Evolutionary conservation across 2,329 filamentous ascomycete genomes (phyloP), one percentile per base, ranked within the genome.

Genomic region (Penicillium sp.): DNA sequence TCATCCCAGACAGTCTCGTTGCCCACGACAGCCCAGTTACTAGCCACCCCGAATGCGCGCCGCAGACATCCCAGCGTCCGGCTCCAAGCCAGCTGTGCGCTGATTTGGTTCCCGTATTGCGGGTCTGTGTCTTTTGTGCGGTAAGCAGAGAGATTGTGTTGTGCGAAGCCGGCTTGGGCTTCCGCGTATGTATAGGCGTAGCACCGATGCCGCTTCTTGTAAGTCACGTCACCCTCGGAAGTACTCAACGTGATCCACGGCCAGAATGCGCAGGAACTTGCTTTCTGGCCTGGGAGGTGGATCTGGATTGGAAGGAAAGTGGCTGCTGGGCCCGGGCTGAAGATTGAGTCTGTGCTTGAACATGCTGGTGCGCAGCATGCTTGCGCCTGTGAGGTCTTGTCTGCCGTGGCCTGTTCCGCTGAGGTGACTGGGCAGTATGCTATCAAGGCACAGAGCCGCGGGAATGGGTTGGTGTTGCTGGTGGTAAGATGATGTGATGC

Each of bases 71-170:
- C 71, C 40, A 88, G 54, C 21, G 76, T 80, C 9, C 84, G 72
- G 16, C 75, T 79, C 77, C 82, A 87, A 0, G 84, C 82, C 14
- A 87, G 57, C 7, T 75, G 74, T 2, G 82, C 77, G 1, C 75
- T 74, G 7, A 84, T 70, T 5, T 36, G 20, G 10, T 52, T 50
- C 20, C 38, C 6, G 7, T 43, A 13, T 9, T 29, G n/a, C 14
- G 37, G 28, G 2, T 34, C 32, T 19, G 34, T 13, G 4, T 36
- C 21, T 14, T 33, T 37, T 5, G 13, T 21, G 7, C 16, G 10
- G 3, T 21, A 11, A 8, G 16, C 23, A 8, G 47, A 80, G 74
- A 2, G 82, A 75, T 9, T 83, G 57, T 31, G 72, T 61, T 87
- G 83, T 0, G 83, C 84, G 44, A 88, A 88, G 0, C 85, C 84